Percentiles rank a stretch among this genome's conserved stretches.
Conservation (phyloP, 345 rosid species). For the Pistacia atlantica region DNA sequence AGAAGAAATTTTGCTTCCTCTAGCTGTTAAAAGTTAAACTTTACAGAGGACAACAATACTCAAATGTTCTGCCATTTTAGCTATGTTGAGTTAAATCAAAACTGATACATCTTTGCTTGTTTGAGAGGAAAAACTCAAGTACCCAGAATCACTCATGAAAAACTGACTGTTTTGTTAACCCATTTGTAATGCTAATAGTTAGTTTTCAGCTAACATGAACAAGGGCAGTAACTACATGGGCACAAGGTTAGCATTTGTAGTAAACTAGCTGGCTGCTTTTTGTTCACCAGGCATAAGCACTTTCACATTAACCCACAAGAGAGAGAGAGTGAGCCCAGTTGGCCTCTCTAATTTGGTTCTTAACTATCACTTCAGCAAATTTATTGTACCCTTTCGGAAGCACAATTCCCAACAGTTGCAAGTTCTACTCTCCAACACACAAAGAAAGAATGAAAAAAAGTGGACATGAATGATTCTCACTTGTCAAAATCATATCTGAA, state of each 20-base stretch:
- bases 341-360: not conserved
- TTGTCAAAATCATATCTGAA: not conserved
- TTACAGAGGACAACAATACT: not conserved
- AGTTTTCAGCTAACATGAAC: not conserved
- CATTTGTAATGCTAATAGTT: too few species aligned
- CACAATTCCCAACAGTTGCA: conserved; percentile 1
- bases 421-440: not conserved
- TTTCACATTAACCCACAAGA: not conserved
- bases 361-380: not conserved
- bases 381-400: not conserved
- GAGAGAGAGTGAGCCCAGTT: not conserved
- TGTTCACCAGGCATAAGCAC: not conserved
- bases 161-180: too few species aligned
- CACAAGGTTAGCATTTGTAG: not conserved
- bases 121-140: not conserved
- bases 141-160: not conserved
- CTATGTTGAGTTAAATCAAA: not conserved
- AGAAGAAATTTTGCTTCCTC: not conserved
- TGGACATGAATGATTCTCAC: not conserved
- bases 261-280: not conserved
- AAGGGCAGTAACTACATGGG: not conserved
- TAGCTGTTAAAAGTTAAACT: not conserved
- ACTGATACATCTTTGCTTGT: too few species aligned
- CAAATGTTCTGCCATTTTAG: not conserved
- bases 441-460: not conserved